A percentile compares a stretch with the other conserved stretches of the same genome.
Evolutionary conservation across 1,284 basidiomycete genomes (phyloP).

Genomic region (Boletus sp.): DNA sequence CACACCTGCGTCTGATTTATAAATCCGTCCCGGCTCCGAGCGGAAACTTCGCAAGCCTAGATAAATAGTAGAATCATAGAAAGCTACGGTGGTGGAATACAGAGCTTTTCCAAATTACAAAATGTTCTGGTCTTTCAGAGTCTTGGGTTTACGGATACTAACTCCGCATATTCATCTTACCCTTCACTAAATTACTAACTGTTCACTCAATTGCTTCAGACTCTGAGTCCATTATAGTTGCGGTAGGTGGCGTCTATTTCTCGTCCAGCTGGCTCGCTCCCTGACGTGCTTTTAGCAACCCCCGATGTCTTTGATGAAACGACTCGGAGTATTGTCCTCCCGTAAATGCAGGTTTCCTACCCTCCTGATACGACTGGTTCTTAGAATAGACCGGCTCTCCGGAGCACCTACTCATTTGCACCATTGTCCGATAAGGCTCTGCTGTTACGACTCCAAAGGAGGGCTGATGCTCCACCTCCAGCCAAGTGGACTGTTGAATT

Average conservation of each 20-base stretch:
- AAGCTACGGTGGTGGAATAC: not conserved
- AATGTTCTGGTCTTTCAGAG: not conserved
- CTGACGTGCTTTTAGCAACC: not conserved
- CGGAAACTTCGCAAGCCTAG: not conserved
- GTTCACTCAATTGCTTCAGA: not conserved
- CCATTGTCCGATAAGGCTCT: slow-evolving; percentile 4
- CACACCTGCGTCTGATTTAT: slow-evolving; percentile 5
- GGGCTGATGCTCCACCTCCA: not conserved
- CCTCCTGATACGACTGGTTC: not conserved
- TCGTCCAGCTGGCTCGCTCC: not conserved
- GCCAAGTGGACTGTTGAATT: not conserved
- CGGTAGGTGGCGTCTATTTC: not conserved
- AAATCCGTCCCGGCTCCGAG: not conserved
- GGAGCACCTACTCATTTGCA: not conserved
- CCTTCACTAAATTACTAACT: not conserved
- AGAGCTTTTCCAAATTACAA: not conserved
- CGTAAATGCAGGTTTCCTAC: not conserved
- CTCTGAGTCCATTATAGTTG: not conserved
- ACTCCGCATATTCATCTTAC: not conserved
- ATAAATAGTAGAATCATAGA: slow-evolving; percentile 2
- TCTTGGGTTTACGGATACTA: not conserved
- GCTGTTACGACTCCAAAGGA: not conserved
- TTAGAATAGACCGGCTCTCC: not conserved
- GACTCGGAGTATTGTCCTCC: not conserved
- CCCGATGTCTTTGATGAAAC: not conserved